Evolutionary conservation across 495 filamentous ascomycete species (phyloP), one percentile per base, ranked within the genome.

Genomic region (Lepidopterella palustris): DNA sequence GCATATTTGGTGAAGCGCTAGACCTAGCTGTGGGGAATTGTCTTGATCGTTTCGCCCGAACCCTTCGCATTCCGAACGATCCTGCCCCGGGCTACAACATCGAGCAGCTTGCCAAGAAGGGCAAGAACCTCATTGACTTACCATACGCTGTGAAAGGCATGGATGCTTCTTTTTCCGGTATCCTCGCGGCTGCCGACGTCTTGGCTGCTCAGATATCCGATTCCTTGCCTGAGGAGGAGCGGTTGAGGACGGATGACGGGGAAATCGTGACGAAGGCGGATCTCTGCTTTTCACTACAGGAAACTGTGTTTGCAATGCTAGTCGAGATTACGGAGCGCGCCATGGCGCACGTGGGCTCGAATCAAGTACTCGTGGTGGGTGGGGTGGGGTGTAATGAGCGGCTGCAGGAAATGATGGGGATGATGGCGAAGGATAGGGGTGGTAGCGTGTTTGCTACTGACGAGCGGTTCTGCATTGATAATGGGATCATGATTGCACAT

Each of bases 401-500:
- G 10, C 68, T 98, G 63, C 93, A 98, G 76, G 85, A 95, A 69
- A 98, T 98, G 93, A 98, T 98, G 95, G 90, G 87, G 0, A 73
- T 87, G 8, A 98, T 98, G 93, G 93, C 91, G n/a, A 77, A 78
- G 39, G 90, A 95, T 71, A 78, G 95, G 31, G 88, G 90, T 18
- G 93, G 93, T 0, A 90, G 82, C 71, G 88, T 97, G 20, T 97
- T 87, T 76, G 92, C 92, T 8, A 98, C 92, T 0, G 92, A 97
- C 72, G 91, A 97, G 74, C 82, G 93, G 47, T 97, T 95, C 74
- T 97, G 93, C 68, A 98, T 98, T 62, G 95, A 98, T 75, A 98
- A 98, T 69, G 95, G 93, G 45, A 97, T 98, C 59, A 98, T 98
- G 93, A 98, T 98, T 76, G 93, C 93, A 11, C 93, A 98, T 76